Evolutionary conservation across 169 alveolate genomes (phyloP), one percentile per base, ranked within the genome.

Genomic region (Eimeria falciformis): DNA sequence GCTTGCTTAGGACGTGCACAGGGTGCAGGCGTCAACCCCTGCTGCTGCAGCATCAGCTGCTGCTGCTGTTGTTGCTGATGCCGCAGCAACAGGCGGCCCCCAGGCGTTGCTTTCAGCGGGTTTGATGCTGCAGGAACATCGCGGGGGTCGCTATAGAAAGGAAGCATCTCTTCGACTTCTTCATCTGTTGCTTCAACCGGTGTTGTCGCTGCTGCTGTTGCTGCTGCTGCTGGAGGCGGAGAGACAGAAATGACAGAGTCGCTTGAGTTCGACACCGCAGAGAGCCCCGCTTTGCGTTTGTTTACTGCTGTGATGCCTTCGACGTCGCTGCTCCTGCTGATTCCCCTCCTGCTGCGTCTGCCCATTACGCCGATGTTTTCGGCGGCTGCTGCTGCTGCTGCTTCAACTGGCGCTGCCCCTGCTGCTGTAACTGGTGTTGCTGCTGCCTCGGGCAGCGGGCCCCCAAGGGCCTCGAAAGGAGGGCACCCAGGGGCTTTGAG

Each of bases 141-240:
- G 77, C 89, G 89, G 11, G 89, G 89, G 65, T 81, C 47, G 55
- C 89, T 81, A 75, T 81, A 81, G 45, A 81, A 81, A 17, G 89
- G 89, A 55, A 25, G 14, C 53, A 81, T 81, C 53, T 81, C 89
- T 25, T 55, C 88, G n/a, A n/a, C n/a, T n/a, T n/a, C n/a, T n/a
- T n/a, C n/a, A n/a, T n/a, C n/a, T n/a, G n/a, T n/a, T n/a, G n/a
- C n/a, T 40, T 46, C 71, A 3, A 29, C 40, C 18, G 14, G 33
- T 1, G 58, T 23, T 55, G 55, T 53, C 27, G 27, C 88, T 14
- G 50, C 23, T 33, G 71, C 29, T 55, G 56, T n/a, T 17, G 40
- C 58, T 14, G 58, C 89, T 17, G 77, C 89, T 21, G 45, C 88
- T 50, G 88, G 88, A 1, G 88, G 43, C 0, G 89, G 89, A 7